A percentile compares a stretch with the other conserved stretches of the same genome.
Conservation (phyloP, 2,329 filamentous ascomycete genomes). For the Aspergillus udagawae region DNA sequence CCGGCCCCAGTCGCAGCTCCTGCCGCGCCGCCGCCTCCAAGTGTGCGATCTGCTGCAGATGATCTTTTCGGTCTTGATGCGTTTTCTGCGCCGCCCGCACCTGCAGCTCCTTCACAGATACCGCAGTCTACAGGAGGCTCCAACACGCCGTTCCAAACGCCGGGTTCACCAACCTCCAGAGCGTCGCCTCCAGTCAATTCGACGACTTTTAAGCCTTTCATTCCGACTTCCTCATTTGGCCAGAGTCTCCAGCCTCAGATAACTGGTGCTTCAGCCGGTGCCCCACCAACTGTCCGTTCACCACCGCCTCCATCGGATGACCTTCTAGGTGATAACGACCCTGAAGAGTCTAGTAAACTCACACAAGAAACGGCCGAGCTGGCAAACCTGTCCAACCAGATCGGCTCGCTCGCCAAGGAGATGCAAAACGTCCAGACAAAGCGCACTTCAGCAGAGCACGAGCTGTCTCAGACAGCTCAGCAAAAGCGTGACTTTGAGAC, state of each 20-base stretch:
- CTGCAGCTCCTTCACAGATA: slow-evolving; percentile 56
- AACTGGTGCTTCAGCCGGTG: slow-evolving; percentile 59
- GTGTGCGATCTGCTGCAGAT: slow-evolving; percentile 77
- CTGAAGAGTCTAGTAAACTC: slow-evolving; percentile 81
- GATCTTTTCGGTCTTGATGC: slow-evolving; percentile 92
- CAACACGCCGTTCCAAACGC: slow-evolving; percentile 52
- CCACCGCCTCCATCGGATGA: slow-evolving; percentile 66
- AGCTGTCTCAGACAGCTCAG: slow-evolving; percentile 72
- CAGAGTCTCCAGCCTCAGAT: slow-evolving; percentile 72
- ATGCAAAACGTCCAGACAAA: slow-evolving; percentile 91
- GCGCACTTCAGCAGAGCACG: slow-evolving; percentile 71
- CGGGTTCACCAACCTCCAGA: slow-evolving; percentile 44
- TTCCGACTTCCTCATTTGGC: slow-evolving; percentile 89
- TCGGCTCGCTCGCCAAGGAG: slow-evolving; percentile 83
- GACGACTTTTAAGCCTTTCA: slow-evolving; percentile 78
- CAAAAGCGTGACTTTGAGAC: slow-evolving; percentile 94
- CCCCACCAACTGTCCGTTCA: slow-evolving; percentile 30
- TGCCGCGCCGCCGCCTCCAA: slow-evolving; percentile 48
- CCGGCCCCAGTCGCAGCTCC: slow-evolving; percentile 43
- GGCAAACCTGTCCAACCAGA: slow-evolving; percentile 93
- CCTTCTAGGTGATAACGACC: slow-evolving; percentile 84
- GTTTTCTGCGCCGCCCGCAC: slow-evolving; percentile 49
- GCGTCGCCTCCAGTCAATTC: slow-evolving; percentile 36
- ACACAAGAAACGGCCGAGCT: slow-evolving; percentile 87
- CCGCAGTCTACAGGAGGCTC: slow-evolving; percentile 73